Evolutionary conservation across 2,329 filamentous ascomycete genomes (phyloP), one percentile per base, ranked within the genome.

Genomic region (Phaeosphaeriaceae sp.): DNA sequence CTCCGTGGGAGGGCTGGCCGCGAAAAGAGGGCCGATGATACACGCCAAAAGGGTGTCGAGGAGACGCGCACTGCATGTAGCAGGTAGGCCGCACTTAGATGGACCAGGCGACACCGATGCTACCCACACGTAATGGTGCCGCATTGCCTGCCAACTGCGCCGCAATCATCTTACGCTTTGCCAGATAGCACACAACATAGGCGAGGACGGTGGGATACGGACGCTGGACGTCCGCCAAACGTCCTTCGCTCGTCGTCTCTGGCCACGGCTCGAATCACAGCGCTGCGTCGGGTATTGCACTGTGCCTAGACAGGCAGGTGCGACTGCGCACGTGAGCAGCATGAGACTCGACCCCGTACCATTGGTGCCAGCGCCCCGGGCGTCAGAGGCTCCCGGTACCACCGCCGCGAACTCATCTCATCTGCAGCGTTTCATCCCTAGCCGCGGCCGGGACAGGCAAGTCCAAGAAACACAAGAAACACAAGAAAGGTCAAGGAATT

Each of bases 401-500:
- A 40, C 36, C 36, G 36, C 36, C 17, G 36, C 17, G 2, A 17
- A n/a, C 15, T 40, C 36, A 40, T 40, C 36, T 40, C 36, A 40
- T 15, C 36, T 40, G 36, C 36, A 40, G 36, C 36, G 36, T 40
- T 45, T 20, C 19, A 45, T 45, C 19, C 42, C 19, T 22, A 22
- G 42, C 42, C 21, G 42, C 21, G 24, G 53, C 66, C 67, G 54
- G 54, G 57, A 64, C 51, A 65, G 67, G 67, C 67, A 70, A 62
- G 56, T 68, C 63, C 61, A 70, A 70, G 66, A 50, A 55, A 55
- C 31, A 31, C 47, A 24, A 53, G 44, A 25, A 31, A 31, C 24
- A 22, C 22, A 20, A 47, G 22, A 22, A 7, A 45, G 21, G n/a
- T 48, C 27, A 40, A 53, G 61, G 60, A 60, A 61, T 55, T 56